A percentile compares a stretch with the other conserved stretches of the same genome.
Conservation (phyloP, 345 rosid species). For the Balakata baccata region DNA sequence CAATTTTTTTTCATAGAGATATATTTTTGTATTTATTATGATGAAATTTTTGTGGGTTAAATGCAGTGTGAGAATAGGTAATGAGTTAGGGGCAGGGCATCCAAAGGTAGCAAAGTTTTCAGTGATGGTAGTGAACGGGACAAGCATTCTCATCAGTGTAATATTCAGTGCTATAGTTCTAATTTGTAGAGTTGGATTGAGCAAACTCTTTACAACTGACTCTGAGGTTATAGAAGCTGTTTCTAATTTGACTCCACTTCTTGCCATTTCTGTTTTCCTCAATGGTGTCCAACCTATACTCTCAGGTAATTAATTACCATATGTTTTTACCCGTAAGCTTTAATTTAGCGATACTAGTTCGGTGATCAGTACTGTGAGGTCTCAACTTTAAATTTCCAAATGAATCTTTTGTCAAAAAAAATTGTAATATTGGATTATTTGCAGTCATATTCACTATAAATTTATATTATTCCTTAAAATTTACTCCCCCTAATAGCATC, state of each 20-base stretch:
- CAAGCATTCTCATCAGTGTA: conserved; percentile 58
- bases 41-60: neutral
- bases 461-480: no score
- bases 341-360: no score
- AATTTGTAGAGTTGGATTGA: conserved; percentile 49
- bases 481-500: no score
- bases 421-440: no score
- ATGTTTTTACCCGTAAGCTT: no score
- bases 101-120: conserved; percentile 70
- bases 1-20: no score
- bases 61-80: conserved; percentile 71
- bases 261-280: conserved; percentile 75
- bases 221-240: conserved; percentile 61
- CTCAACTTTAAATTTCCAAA: no score
- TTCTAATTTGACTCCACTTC: conserved; percentile 62
- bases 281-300: conserved; percentile 95
- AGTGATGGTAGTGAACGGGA: conserved; percentile 63
- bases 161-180: conserved; percentile 49
- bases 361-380: no score
- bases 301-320: conserved; percentile 42
- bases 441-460: no score
- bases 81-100: conserved; percentile 89
- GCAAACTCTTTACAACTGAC: conserved; percentile 71
- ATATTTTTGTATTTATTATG: no score
- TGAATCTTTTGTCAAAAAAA: no score